Percentiles rank a stretch among this genome's conserved stretches.
Conservation (phyloP, 1,139 yeast genomes). For the Taphrina pruni region DNA sequence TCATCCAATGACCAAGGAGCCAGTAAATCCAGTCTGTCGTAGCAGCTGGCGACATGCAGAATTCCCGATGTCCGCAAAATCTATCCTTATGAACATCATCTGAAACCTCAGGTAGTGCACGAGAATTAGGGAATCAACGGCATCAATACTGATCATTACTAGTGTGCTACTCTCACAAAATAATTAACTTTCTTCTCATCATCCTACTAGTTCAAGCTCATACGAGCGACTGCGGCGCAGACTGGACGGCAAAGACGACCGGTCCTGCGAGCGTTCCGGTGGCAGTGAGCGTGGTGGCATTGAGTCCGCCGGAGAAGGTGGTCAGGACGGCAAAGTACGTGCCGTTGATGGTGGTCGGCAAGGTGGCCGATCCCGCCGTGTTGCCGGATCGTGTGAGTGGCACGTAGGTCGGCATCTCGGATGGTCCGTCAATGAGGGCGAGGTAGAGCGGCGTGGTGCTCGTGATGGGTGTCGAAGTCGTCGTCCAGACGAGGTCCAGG, state of each 20-base stretch:
- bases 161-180: neutral
- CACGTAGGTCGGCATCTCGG: conserved; percentile 11
- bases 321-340: conserved; percentile 44
- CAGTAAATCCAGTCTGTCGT: no score
- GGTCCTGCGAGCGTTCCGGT: conserved; percentile 42
- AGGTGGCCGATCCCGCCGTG: conserved; percentile 11
- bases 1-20: no score
- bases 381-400: conserved; percentile 14
- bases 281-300: conserved; percentile 36
- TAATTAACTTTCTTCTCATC: no score
- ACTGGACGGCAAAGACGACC: conserved; percentile 38
- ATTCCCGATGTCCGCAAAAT: no score
- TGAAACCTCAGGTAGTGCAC: neutral
- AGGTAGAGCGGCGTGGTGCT: conserved; percentile 15
- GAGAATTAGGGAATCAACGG: neutral
- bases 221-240: conserved; percentile 2
- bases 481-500: conserved; percentile 36
- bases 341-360: conserved; percentile 39
- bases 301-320: conserved; percentile 26
- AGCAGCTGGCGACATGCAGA: no score
- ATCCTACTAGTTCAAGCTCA: no score
- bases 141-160: conserved; percentile 3
- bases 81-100: no score
- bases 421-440: conserved; percentile 25
- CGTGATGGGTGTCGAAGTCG: conserved; percentile 25